A percentile compares a stretch with the other conserved stretches of the same genome.
Conservation (phyloP, 129 eudicot genomes). For the Calendula officinalis region DNA sequence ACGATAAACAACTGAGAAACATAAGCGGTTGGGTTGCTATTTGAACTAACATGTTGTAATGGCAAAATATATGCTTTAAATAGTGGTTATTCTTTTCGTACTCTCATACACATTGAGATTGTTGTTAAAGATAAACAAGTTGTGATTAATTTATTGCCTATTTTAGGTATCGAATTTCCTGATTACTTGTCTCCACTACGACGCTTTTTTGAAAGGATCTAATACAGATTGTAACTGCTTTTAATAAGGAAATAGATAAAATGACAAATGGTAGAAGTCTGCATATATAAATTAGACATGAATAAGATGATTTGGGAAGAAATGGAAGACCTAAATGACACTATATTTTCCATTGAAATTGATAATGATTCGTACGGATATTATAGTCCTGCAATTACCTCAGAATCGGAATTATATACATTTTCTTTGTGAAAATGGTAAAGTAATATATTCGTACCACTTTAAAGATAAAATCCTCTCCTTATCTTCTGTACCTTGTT, state of each 20-base stretch:
- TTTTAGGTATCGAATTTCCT: background rate
- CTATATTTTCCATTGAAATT: background rate
- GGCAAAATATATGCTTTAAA: slow-evolving; percentile 12
- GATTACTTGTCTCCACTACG: too few relatives aligned
- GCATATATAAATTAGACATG: slow-evolving; percentile 1
- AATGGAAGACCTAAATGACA: background rate
- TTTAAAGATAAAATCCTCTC: slow-evolving; percentile 7
- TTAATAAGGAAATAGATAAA: background rate
- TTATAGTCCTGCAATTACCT: background rate
- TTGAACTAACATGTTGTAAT: background rate
- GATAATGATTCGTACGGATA: background rate
- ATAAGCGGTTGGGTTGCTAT: background rate
- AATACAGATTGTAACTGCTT: background rate
- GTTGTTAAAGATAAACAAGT: background rate
- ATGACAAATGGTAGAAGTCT: background rate
- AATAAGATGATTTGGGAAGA: background rate
- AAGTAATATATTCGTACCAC: background rate
- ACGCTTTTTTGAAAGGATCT: background rate
- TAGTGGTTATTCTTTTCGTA: too few relatives aligned
- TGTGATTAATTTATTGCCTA: background rate
- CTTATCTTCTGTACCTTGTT: background rate
- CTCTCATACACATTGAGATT: slow-evolving; percentile 1
- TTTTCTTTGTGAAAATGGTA: background rate
- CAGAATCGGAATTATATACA: slow-evolving; percentile 4
- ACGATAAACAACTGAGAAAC: background rate